Percentiles rank a stretch among this genome's conserved stretches.
phyloP scores from a whole-genome alignment of 75 land plant species.

The Pinus tabuliformis region DNA sequence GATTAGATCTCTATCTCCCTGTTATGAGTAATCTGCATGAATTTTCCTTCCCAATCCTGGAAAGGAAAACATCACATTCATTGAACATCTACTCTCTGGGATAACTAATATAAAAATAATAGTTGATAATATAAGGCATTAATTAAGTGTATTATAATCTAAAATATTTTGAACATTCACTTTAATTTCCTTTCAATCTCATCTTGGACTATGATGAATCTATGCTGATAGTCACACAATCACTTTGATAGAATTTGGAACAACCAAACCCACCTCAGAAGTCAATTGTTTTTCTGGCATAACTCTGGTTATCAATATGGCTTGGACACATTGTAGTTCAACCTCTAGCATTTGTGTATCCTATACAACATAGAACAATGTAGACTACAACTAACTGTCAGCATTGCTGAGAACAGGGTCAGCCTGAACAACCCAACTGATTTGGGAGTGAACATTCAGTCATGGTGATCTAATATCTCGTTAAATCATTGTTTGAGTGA shows the following conservation, averaged over 20 bases:
- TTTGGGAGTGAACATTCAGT: neutral
- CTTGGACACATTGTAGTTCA: neutral
- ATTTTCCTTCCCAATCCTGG: neutral
- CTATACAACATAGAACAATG: neutral
- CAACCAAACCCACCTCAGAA: neutral
- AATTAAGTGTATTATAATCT: too few relatives aligned
- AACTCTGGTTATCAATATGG: neutral
- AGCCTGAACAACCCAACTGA: neutral
- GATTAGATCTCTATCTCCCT: neutral
- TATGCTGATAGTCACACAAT: neutral
- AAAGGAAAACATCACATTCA: neutral
- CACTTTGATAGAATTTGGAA: neutral
- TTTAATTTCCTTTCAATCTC: too few relatives aligned
- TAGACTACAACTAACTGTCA: neutral
- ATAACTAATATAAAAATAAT: too few relatives aligned
- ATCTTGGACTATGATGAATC: neutral
- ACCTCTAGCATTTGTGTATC: neutral
- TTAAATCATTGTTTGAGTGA: neutral
- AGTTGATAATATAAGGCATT: too few relatives aligned
- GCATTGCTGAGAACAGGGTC: neutral
- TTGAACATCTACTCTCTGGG: neutral
- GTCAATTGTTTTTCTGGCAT: neutral
- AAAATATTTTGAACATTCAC: too few relatives aligned
- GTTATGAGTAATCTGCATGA: neutral
- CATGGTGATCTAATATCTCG: neutral